Evolutionary conservation across 140 eudicot genomes (phyloP).

Genomic region (Stevia rebaudiana): DNA sequence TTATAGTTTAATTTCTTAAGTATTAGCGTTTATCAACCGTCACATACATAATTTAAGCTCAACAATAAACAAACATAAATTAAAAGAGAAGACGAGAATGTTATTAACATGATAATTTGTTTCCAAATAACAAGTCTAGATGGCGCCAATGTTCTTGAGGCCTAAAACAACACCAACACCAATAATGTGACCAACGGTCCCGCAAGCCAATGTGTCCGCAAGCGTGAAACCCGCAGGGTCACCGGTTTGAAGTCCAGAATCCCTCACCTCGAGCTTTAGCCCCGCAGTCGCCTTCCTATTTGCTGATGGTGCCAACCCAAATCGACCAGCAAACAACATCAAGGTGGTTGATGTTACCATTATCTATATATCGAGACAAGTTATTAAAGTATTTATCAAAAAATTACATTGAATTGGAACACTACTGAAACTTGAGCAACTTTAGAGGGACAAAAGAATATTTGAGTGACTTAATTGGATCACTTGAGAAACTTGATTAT

Average conservation of each 20-base stretch:
- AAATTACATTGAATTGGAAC: neutral
- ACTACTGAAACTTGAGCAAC: too few relatives aligned
- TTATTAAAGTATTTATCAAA: neutral
- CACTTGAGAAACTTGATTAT: too few relatives aligned
- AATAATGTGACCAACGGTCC: conserved; percentile 93
- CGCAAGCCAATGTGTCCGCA: conserved; percentile 94
- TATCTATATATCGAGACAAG: conserved; percentile 39
- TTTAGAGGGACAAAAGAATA: too few relatives aligned
- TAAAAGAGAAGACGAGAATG: conserved; percentile 16
- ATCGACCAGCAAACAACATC: conserved; percentile 96
- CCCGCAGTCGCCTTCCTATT: conserved; percentile 98
- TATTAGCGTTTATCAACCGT: neutral
- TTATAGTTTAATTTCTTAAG: neutral
- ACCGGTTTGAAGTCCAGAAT: conserved; percentile 91
- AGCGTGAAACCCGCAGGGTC: conserved; percentile 99
- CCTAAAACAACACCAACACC: conserved; percentile 99
- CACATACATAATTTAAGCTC: neutral
- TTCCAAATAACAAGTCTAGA: conserved; percentile 29
- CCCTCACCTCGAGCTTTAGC: conserved; percentile 83
- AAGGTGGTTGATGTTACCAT: conserved; percentile 88
- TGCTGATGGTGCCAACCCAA: conserved; percentile 96
- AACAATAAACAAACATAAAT: neutral
- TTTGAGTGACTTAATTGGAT: too few relatives aligned
- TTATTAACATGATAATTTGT: conserved; percentile 30
- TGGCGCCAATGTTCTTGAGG: conserved; percentile 86